Conservation (phyloP, 1,284 basidiomycete genomes). For the Trichosporon sp. region DNA sequence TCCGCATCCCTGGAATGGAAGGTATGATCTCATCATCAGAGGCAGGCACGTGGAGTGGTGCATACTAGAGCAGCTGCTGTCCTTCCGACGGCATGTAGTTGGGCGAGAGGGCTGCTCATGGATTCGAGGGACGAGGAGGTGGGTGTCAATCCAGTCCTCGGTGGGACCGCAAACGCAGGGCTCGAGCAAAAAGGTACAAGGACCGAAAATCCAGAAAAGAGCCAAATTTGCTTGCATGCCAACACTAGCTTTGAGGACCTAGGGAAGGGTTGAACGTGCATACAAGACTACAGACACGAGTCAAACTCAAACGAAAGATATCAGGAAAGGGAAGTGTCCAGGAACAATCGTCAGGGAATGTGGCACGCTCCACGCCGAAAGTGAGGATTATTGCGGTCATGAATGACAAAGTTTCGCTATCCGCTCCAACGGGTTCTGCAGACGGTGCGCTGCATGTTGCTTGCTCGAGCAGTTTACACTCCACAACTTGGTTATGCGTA, state of each 20-base stretch:
- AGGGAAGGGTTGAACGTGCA: background rate
- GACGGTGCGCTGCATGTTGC: no score
- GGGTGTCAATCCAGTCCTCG: no score
- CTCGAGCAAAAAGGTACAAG: no score
- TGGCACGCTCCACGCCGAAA: background rate
- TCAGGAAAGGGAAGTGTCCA: background rate
- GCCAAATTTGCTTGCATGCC: background rate
- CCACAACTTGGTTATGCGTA: no score
- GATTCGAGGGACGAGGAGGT: no score
- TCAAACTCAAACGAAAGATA: background rate
- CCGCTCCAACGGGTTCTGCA: no score
- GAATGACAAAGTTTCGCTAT: no score
- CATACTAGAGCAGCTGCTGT: no score
- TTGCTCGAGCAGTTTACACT: no score
- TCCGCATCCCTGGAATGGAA: background rate
- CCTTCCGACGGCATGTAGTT: background rate
- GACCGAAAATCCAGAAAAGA: background rate
- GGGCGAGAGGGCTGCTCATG: background rate
- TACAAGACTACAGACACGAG: background rate
- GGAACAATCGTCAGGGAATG: background rate
- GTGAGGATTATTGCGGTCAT: background rate
- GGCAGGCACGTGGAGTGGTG: background rate
- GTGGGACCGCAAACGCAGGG: no score
- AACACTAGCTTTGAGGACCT: background rate
- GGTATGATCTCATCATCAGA: background rate